phyloP scores from a whole-genome alignment of 345 rosid genomes.

The Eucalyptus cloeziana region DNA sequence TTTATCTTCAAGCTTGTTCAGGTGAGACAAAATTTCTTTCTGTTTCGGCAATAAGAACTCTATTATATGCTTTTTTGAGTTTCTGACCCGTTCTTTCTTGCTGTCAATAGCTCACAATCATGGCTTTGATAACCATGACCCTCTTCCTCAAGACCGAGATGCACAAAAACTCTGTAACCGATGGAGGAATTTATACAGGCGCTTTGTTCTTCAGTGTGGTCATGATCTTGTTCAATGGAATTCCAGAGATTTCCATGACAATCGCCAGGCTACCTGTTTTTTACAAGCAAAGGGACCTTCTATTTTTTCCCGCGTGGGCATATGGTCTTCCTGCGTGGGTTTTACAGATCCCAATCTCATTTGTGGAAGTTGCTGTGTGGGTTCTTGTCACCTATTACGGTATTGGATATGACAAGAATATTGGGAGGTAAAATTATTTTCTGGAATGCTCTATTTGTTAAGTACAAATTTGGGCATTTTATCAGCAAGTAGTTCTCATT shows the following conservation, averaged over 20 bases:
- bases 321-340: slow-evolving; percentile 44
- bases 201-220: slow-evolving; percentile 30
- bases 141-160: not conserved
- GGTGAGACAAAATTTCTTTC: not conserved
- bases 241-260: slow-evolving; percentile 49
- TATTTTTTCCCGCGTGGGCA: slow-evolving; percentile 60
- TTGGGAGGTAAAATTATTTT: slow-evolving; percentile 14
- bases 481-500: not conserved
- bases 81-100: not conserved
- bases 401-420: slow-evolving; percentile 38
- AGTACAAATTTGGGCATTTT: not conserved
- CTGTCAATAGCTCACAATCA: not conserved
- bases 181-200: slow-evolving; percentile 37
- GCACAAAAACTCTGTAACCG: slow-evolving; percentile 4
- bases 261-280: slow-evolving; percentile 56
- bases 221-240: slow-evolving; percentile 27
- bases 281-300: slow-evolving; percentile 56
- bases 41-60: not conserved
- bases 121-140: not conserved
- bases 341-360: slow-evolving; percentile 32
- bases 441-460: not conserved
- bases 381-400: slow-evolving; percentile 28
- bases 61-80: not conserved
- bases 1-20: slow-evolving; percentile 24
- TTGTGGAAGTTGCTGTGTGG: slow-evolving; percentile 38